Evolutionary conservation across 305 asterid genomes (phyloP).

Genomic region (Fraxinus baroniana): DNA sequence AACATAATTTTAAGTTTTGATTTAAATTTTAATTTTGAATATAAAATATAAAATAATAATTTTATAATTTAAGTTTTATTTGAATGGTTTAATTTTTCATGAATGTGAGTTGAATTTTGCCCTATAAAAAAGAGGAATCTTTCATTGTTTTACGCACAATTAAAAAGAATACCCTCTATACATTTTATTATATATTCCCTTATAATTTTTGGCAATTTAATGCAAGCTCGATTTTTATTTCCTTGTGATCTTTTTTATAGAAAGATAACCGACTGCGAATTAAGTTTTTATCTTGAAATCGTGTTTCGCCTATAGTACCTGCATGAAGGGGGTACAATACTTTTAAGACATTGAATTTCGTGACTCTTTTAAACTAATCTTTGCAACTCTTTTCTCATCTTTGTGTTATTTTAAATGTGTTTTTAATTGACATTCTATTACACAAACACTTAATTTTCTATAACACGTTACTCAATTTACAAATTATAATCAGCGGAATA

Average conservation of each 20-base stretch:
- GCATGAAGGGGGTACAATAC: not conserved
- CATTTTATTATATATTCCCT: not conserved
- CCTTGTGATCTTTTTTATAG: not conserved
- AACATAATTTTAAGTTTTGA: no score
- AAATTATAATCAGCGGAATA: not conserved
- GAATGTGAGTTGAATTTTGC: not conserved
- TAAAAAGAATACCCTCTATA: not conserved
- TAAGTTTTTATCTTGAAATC: not conserved
- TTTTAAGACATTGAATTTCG: not conserved
- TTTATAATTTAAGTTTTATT: no score
- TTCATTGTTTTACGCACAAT: not conserved
- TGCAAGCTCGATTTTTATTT: not conserved
- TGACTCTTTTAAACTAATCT: not conserved
- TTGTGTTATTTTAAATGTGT: no score
- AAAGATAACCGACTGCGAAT: no score
- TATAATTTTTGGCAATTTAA: not conserved
- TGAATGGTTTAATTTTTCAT: not conserved
- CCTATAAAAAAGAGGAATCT: not conserved
- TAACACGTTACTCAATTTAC: not conserved
- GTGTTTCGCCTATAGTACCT: no score
- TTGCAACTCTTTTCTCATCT: not conserved
- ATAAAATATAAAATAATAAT: no score
- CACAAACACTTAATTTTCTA: not conserved
- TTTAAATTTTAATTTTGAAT: no score
- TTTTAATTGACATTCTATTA: not conserved